phyloP scores from a whole-genome alignment of 2,329 filamentous ascomycete genomes.

The Cryphonectria japonica region DNA sequence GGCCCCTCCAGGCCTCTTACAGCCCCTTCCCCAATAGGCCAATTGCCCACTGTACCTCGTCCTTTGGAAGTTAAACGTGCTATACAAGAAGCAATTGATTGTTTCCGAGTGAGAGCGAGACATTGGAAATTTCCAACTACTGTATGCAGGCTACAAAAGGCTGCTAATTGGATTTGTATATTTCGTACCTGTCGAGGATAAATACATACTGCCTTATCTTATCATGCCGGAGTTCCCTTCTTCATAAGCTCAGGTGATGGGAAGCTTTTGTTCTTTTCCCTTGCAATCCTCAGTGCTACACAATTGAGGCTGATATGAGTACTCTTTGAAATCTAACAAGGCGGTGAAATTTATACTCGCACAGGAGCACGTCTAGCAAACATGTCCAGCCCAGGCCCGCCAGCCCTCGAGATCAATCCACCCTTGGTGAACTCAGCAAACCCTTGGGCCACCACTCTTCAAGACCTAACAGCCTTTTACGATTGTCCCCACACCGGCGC shows the following conservation, averaged over 20 bases:
- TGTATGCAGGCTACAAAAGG: not conserved
- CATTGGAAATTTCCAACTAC: not conserved
- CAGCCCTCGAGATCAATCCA: conserved; percentile 58
- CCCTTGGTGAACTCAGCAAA: conserved; percentile 76
- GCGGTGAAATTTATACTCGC: not conserved
- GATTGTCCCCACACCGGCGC: conserved; percentile 67
- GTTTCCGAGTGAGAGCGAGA: not conserved
- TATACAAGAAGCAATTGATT: not conserved
- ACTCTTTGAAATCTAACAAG: not conserved
- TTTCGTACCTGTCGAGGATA: not conserved
- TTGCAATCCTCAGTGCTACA: not conserved
- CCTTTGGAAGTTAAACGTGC: not conserved
- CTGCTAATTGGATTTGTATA: not conserved
- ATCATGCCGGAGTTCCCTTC: conserved; percentile 4
- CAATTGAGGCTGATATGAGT: not conserved
- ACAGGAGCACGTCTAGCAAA: not conserved
- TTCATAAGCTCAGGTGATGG: not conserved
- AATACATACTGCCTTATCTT: conserved; percentile 7
- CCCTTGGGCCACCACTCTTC: conserved; percentile 72
- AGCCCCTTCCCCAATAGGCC: not conserved
- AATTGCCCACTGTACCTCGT: not conserved
- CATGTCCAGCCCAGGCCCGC: conserved; percentile 40
- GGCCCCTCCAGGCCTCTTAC: too few species aligned
- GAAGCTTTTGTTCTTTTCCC: not conserved
- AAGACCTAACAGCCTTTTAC: conserved; percentile 66